Base-by-base conservation (phyloP, 2,329 filamentous ascomycete genomes). In the Exophiala spinifera region DNA sequence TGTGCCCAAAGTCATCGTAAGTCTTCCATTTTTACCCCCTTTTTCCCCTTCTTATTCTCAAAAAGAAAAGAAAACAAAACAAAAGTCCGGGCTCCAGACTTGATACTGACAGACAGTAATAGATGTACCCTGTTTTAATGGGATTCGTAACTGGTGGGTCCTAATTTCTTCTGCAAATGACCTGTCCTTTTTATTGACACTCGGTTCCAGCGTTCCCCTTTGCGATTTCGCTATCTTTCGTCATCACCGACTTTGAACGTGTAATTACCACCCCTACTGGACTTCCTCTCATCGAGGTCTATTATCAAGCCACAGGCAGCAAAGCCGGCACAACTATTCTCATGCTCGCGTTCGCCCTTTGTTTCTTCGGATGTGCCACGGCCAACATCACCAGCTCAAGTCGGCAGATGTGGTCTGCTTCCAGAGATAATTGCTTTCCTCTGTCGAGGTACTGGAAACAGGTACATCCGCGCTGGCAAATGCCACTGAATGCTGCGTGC, bases 281-380 rank as follows among this genome's bases (percentile, higher is more conserved):
- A 0, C 78, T 75, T 39, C 74, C 79, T 4, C 73, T 79, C 62
- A 72, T 77, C 61, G 73, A 79, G 37, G 75, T 79, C 28, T 80
- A 83, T 51, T 67, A 69, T 46, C 65, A 77, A 56, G 75, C 74
- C 6, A 77, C 76, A 1, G 62, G 66, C 13, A 76, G 72, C 10
- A 61, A 67, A 4, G 69, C 67, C 0, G 74, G 72, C 2, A 74
- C 77, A 1, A 75, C 74, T 2, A 69, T 73, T 13, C 75, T 82
- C 66, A 74, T 78, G 60, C 65, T 66, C 0, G 61, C 78, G 45
- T 71, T 79, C 53, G 69, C 79, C 17, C 25, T 58, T 17, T 57
- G 54, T 28, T 58, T 59, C 15, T 59, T 59, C 19, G 56, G 51
- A 4, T 52, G 48, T 33, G 53, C 53, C 8, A 52, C 48, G 21